Evolutionary conservation across 2,329 filamentous ascomycete genomes (phyloP).

Genomic region (Zymoseptoria pseudotritici): DNA sequence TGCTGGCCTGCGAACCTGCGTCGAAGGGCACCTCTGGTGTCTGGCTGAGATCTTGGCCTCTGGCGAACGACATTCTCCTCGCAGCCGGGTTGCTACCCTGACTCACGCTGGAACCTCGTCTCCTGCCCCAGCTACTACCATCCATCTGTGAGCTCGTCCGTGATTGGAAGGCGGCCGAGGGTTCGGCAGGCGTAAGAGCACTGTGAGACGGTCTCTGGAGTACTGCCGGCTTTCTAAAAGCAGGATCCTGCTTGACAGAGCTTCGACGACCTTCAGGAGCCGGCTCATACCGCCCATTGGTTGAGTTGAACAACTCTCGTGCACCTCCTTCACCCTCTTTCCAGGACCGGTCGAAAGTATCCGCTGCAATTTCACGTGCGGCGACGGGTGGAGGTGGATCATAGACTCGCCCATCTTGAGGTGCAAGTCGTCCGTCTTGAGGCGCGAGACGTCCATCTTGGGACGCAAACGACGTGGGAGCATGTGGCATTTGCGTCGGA

Average conservation of each 20-base stretch:
- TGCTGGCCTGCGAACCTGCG: conserved; percentile 14
- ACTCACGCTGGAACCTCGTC: conserved; percentile 79
- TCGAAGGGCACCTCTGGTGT: conserved; percentile 10
- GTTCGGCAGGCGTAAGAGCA: conserved; percentile 62
- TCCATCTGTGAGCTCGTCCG: conserved; percentile 60
- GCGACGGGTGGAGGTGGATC: conserved; percentile 49
- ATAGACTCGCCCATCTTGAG: conserved; percentile 48
- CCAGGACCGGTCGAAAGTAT: conserved; percentile 87
- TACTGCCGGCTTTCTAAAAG: conserved; percentile 65
- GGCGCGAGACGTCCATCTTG: neutral
- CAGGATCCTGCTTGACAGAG: conserved; percentile 58
- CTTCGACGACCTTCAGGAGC: conserved; percentile 67
- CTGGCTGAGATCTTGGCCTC: conserved; percentile 33
- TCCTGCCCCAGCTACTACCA: conserved; percentile 57
- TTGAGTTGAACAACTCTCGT: conserved; percentile 87
- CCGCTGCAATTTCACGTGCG: conserved; percentile 80
- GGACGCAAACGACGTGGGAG: conserved; percentile 19
- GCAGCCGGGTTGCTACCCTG: conserved; percentile 68
- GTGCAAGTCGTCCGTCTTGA: conserved; percentile 35
- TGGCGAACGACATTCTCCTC: conserved; percentile 52
- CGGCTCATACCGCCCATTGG: conserved; percentile 87
- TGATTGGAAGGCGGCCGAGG: conserved; percentile 80
- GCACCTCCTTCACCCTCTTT: conserved; percentile 59
- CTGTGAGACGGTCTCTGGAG: conserved; percentile 66
- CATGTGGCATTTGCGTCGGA: conserved; percentile 36